Base-by-base conservation (phyloP, 2,329 filamentous ascomycete species). In the Nemania sp. region DNA sequence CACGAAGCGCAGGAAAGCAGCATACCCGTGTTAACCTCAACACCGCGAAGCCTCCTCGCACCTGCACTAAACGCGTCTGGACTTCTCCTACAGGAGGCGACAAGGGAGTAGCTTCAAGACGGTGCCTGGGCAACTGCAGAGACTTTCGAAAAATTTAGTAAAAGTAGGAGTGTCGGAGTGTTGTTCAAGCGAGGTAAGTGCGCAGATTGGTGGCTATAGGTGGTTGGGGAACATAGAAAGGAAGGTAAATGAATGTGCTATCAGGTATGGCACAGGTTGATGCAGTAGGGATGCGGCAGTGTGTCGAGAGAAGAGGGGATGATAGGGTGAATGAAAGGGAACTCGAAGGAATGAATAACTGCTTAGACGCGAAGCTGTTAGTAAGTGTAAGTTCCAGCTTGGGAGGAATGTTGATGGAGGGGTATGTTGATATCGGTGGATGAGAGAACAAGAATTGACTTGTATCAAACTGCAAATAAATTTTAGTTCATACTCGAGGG, bases 21-120 rank as follows among this genome's bases (percentile, higher is more conserved):
- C 61, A 64, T 63, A 50, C 57, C 51, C 50, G 45, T 37, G 24
- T 44, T 22, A 20, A 36, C 44, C 14, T 23, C 20, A n/a, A 45
- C 8, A 20, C 19, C 24, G 31, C 15, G 24, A 40, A 31, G 9
- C 31, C 36, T 30, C 45, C n/a, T 24, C 30, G 37, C 26, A 28
- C 17, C 9, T 17, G 7, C 17, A 44, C 44, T 44, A 17, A 45
- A 49, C 34, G 44, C 41, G 19, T 20, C 23, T 24, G 40, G 17
- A 34, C 12, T n/a, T n/a, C n/a, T n/a, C 39, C 11, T 30, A 8
- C 1, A 47, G 26, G 22, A 22, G 19, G 20, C 5, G n/a, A 24
- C 19, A 42, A 47, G 24, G 24, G 23, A 30, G 44, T 41, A 48
- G 24, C 17, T 7, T 7, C 41, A 24, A 34, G 37, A 39, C 22